phyloP scores from a whole-genome alignment of 345 rosid genomes.

The Luvunga scandens region DNA sequence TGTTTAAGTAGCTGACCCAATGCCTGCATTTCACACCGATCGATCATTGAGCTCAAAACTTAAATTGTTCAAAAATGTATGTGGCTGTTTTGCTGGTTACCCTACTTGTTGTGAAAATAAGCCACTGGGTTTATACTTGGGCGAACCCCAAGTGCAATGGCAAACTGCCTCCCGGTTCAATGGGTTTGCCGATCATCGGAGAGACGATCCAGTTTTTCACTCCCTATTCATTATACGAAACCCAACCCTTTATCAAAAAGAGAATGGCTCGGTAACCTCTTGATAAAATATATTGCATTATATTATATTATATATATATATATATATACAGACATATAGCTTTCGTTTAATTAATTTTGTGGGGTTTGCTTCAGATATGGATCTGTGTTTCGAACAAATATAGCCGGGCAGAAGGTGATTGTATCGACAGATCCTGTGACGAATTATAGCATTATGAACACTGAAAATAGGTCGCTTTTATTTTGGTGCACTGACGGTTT shows the following conservation, averaged over 20 bases:
- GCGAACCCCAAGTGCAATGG: constrained; percentile 11
- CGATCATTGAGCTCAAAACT: not conserved
- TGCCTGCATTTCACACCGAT: not conserved
- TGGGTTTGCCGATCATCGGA: constrained; percentile 21
- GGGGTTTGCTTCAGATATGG: constrained; percentile 31
- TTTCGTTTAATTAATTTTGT: not conserved
- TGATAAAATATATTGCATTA: too few species aligned
- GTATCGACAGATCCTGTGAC: constrained; percentile 39
- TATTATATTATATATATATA: too few species aligned
- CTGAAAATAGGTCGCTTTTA: constrained; percentile 37
- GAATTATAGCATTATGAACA: constrained; percentile 36
- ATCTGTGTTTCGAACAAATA: constrained; percentile 34
- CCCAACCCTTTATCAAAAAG: constrained; percentile 3
- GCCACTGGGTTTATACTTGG: constrained; percentile 10
- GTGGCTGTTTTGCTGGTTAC: not conserved
- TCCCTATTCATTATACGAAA: not conserved
- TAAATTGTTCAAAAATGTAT: not conserved
- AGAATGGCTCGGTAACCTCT: not conserved
- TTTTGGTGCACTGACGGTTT: constrained; percentile 36
- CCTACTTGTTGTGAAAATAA: not conserved
- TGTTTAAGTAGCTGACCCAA: too few species aligned
- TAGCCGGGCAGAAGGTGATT: constrained; percentile 34
- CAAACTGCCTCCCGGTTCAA: constrained; percentile 17
- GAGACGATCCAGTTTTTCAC: constrained; percentile 15
- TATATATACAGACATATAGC: too few species aligned